These are phyloP conservation scores for Lobosporangium transversale DNA, from an alignment of 192 early-diverging fungal species.

Conservation along the genomic window DNA sequence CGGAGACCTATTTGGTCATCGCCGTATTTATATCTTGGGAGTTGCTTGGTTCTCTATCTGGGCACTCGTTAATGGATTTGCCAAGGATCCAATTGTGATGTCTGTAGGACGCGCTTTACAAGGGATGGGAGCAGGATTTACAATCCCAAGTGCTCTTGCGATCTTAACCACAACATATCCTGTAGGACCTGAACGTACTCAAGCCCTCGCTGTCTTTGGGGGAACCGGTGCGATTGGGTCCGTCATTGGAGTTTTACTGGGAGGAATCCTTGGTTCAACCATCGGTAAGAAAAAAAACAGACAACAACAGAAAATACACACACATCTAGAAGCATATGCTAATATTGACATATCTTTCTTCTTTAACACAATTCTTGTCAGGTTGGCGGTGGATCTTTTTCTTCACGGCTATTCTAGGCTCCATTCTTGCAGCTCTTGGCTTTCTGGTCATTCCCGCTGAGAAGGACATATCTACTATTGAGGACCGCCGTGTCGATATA, in stretches of 20 bases:
- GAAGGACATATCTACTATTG: conserved; percentile 5
- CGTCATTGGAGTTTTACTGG: conserved; percentile 39
- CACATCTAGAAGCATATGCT: neutral
- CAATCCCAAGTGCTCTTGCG: conserved; percentile 44
- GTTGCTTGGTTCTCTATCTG: conserved; percentile 41
- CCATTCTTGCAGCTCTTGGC: conserved; percentile 18
- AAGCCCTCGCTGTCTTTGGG: conserved; percentile 40
- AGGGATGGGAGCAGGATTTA: conserved; percentile 50
- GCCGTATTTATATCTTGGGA: conserved; percentile 36
- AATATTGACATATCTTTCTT: neutral
- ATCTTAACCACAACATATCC: conserved; percentile 41
- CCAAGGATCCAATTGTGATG: conserved; percentile 48
- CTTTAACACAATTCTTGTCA: neutral
- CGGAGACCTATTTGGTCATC: conserved; percentile 56
- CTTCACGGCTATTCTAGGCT: conserved; percentile 15
- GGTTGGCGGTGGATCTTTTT: conserved; percentile 57
- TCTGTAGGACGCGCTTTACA: conserved; percentile 47
- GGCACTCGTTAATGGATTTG: conserved; percentile 45
- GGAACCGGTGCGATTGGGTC: conserved; percentile 36
- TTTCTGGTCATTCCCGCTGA: conserved; percentile 34
- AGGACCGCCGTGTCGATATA: conserved; percentile 34
- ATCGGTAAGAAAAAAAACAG: conserved; percentile 38
- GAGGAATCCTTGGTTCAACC: conserved; percentile 48
- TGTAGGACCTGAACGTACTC: conserved; percentile 35
- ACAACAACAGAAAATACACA: neutral